These are phyloP conservation scores for Phytopythium helicoides DNA, from an alignment of 352 stramenopile genomes.

Conservation along the genomic window DNA sequence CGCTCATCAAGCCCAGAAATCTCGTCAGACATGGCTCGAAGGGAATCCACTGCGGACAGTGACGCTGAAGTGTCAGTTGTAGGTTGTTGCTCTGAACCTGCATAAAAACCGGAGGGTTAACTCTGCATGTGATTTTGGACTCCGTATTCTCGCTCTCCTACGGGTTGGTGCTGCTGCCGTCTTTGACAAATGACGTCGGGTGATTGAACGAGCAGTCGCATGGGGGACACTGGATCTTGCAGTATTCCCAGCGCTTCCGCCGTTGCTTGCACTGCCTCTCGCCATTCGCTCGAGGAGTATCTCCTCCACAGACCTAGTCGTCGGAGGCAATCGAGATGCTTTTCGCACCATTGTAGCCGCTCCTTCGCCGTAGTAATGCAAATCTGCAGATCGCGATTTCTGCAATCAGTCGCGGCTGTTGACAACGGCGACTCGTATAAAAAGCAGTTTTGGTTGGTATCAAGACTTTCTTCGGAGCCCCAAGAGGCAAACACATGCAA, in stretches of 20 bases:
- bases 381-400: no score
- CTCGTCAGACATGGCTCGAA: slow-evolving; percentile 26
- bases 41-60: slow-evolving; percentile 11
- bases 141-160: no score
- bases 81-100: not conserved
- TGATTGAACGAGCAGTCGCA: not conserved
- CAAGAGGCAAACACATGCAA: not conserved
- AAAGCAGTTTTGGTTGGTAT: no score
- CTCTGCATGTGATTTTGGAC: no score
- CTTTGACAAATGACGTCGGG: not conserved
- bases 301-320: slow-evolving; percentile 64
- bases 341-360: slow-evolving; percentile 58
- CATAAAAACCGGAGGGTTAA: not conserved
- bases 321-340: slow-evolving; percentile 45
- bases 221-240: not conserved
- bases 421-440: not conserved
- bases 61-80: not conserved
- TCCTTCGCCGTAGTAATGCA: no score
- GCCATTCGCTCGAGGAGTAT: slow-evolving; percentile 54
- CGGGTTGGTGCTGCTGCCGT: not conserved
- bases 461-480: not conserved
- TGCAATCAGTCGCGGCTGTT: not conserved
- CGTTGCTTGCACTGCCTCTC: slow-evolving; percentile 2
- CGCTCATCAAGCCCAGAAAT: slow-evolving; percentile 22
- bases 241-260: not conserved